Evolutionary conservation across 345 rosid species (phyloP), one percentile per base, ranked within the genome.

Genomic region (Hypericum perforatum): DNA sequence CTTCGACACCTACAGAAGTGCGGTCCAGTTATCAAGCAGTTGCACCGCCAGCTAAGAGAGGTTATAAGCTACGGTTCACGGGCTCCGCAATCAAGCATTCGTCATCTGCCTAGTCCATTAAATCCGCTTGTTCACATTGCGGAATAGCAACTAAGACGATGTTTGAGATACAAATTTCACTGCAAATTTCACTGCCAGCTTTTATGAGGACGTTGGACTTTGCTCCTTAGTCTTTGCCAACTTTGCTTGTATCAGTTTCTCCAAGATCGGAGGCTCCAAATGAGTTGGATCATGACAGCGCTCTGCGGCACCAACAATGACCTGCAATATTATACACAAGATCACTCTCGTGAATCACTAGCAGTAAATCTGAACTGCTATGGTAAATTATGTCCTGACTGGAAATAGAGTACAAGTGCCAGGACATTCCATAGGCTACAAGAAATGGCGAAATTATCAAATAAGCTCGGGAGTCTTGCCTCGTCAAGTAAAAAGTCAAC

Each of bases 401-500:
- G 32, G 32, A 29, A 3, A 9, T 22, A 11, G 29, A 38, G 13
- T n/a, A 54, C 43, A 10, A 11, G 37, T 1, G 6, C 37, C 37
- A 15, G 39, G 44, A 29, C 29, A 11, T 45, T 48, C 7, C 42
- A 22, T 22, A 22, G 32, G 1, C 32, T 22, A 22, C 32, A 22
- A 22, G 32, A 22, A 22, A 4, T 1, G 1, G 32, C 1, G 4
- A 22, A 22, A 22, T 1, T 22, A 22, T 22, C 32, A 22, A 22
- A 22, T 22, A 22, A 22, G 32, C 32, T 22, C 32, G 32, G 39
- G 6, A 43, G 44, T 38, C 37, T 22, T 22, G 32, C 99, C 95
- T 92, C 99, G 43, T 92, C 99, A 0, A 92, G 91, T 60, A 92
- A 79, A 70, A 92, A 84, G 78, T 92, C 95, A 12, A 89, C 38